A percentile compares a stretch with the other conserved stretches of the same genome.
Conservation (phyloP, 805 yeast species). For the Metschnikowia chrysomelidarum region DNA sequence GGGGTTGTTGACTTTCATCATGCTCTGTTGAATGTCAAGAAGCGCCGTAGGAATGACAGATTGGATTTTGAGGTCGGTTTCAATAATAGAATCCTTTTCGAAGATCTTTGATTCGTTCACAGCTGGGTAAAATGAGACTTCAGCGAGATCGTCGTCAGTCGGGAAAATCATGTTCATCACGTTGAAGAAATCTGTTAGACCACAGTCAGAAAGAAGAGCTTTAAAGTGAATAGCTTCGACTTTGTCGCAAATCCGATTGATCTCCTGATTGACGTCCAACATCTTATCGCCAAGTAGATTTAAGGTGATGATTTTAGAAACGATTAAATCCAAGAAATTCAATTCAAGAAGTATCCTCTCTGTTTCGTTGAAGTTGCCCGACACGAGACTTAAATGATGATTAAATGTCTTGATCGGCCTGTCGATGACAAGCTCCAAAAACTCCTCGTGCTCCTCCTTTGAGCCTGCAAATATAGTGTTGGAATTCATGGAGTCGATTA, state of each 20-base stretch:
- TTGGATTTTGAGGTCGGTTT: constrained; percentile 46
- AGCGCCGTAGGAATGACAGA: constrained; percentile 58
- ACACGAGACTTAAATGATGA: constrained; percentile 28
- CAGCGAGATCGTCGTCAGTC: constrained; percentile 54
- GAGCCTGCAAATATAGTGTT: constrained; percentile 43
- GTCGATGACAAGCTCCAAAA: constrained; percentile 44
- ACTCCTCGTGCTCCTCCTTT: constrained; percentile 30
- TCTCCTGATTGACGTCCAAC: constrained; percentile 30
- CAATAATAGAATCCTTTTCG: constrained; percentile 40
- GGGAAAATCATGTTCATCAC: constrained; percentile 72
- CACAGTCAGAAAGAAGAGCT: constrained; percentile 49
- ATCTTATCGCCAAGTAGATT: constrained; percentile 38
- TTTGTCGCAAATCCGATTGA: constrained; percentile 35
- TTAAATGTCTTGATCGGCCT: constrained; percentile 44
- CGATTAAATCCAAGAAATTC: constrained; percentile 60
- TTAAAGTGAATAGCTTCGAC: constrained; percentile 47
- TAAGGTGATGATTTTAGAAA: constrained; percentile 51
- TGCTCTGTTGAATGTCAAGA: constrained; percentile 54
- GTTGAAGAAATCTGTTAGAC: constrained; percentile 58
- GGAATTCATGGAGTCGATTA: constrained; percentile 44
- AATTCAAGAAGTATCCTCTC: constrained; percentile 46
- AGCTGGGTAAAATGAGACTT: constrained; percentile 63
- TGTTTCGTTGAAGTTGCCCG: constrained; percentile 26
- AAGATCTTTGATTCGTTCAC: constrained; percentile 60
- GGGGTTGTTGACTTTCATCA: constrained; percentile 65